Conservation (phyloP, 305 asterid genomes). For the Fraxinus angustifolia region DNA sequence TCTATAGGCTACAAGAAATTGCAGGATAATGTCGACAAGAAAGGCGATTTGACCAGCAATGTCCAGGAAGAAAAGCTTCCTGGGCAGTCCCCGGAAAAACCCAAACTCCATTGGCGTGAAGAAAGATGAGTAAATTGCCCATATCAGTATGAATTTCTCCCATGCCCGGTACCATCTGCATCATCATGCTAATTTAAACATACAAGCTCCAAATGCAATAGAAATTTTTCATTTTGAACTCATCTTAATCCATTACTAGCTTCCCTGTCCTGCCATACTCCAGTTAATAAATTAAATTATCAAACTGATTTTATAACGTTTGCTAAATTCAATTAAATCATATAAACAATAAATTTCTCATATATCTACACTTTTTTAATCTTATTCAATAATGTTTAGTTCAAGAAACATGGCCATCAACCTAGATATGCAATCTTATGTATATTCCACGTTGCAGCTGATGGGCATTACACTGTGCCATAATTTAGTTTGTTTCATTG, state of each 20-base stretch:
- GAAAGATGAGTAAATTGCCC: constrained; percentile 86
- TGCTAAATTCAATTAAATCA: background rate
- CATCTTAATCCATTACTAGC: background rate
- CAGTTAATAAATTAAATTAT: background rate
- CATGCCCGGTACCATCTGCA: constrained; percentile 87
- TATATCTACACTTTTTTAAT: background rate
- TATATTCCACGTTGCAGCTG: background rate
- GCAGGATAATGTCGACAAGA: constrained; percentile 66
- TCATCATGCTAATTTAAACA: constrained; percentile 5
- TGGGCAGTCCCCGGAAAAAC: constrained; percentile 82
- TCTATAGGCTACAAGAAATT: constrained; percentile 73
- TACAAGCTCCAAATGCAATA: background rate
- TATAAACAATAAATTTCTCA: background rate
- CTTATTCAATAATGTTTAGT: background rate
- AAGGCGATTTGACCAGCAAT: constrained; percentile 73
- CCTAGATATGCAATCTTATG: background rate
- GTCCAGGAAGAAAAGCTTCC: constrained; percentile 66
- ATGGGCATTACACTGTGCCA: background rate
- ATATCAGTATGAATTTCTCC: constrained; percentile 74
- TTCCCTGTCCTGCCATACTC: background rate
- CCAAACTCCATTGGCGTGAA: constrained; percentile 93
- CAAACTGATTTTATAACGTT: background rate
- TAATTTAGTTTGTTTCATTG: background rate
- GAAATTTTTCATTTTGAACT: background rate
- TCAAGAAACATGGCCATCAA: background rate